Percentiles rank a stretch among this genome's conserved stretches.
Conservation (phyloP, 1,284 basidiomycete genomes). For the Cerrena zonata region DNA sequence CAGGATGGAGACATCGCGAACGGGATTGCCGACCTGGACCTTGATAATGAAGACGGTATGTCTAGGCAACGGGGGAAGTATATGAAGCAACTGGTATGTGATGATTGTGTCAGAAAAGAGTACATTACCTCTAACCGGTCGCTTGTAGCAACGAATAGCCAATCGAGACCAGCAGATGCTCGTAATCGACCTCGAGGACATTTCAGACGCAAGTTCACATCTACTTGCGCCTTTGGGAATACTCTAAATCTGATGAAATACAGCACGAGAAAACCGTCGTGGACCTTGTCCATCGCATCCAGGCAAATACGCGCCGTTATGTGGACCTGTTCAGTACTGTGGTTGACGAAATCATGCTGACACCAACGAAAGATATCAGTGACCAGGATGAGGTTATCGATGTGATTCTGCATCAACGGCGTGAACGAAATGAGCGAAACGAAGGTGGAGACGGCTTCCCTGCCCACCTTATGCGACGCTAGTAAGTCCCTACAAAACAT, state of each 20-base stretch:
- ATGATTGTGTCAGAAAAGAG: no score
- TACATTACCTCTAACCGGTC: not conserved
- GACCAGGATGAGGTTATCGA: slow-evolving; percentile 90
- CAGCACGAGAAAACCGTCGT: slow-evolving; percentile 63
- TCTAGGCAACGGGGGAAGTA: slow-evolving; percentile 67
- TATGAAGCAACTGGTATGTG: slow-evolving; percentile 78
- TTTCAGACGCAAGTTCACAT: slow-evolving; percentile 48
- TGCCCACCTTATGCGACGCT: slow-evolving; percentile 84
- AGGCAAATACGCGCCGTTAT: slow-evolving; percentile 86
- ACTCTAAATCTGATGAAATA: not conserved
- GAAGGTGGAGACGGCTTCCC: slow-evolving; percentile 80
- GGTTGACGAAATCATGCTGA: slow-evolving; percentile 83
- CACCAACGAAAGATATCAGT: slow-evolving; percentile 82
- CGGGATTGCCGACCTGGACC: slow-evolving; percentile 66
- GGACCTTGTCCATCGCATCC: slow-evolving; percentile 72
- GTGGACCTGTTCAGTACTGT: slow-evolving; percentile 85
- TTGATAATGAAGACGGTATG: slow-evolving; percentile 50
- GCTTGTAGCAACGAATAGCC: slow-evolving; percentile 76
- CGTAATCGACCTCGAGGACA: slow-evolving; percentile 76
- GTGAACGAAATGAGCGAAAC: slow-evolving; percentile 78
- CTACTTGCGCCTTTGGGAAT: not conserved
- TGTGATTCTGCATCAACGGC: slow-evolving; percentile 88
- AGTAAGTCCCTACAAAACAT: slow-evolving; percentile 62
- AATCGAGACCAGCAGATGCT: slow-evolving; percentile 88
- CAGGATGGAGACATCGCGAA: slow-evolving; percentile 63